Evolutionary conservation across 768 basidiomycete genomes (phyloP).

Genomic region (Kwoniella sp.): DNA sequence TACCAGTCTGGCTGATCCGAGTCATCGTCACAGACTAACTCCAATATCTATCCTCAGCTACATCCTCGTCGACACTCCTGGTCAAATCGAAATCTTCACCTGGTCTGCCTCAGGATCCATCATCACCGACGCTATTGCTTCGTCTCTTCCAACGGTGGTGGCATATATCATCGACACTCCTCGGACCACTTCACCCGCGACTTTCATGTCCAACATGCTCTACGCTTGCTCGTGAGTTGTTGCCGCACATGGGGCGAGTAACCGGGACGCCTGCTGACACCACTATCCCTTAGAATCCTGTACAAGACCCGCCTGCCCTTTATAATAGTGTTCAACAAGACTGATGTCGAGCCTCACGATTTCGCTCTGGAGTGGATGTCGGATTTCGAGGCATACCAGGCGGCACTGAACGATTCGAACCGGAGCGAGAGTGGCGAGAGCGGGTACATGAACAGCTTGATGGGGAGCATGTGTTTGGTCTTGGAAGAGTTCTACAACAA

Average conservation of each 20-base stretch:
- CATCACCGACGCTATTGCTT: slow-evolving; percentile 94
- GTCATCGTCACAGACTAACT: background rate
- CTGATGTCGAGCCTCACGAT: slow-evolving; percentile 79
- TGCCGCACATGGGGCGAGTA: no score
- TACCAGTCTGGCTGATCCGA: background rate
- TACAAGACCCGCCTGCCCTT: slow-evolving; percentile 98
- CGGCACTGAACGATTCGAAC: slow-evolving; percentile 70
- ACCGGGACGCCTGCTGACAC: background rate
- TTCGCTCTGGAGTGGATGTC: slow-evolving; percentile 98
- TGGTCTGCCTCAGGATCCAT: slow-evolving; percentile 99
- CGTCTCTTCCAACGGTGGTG: slow-evolving; percentile 85
- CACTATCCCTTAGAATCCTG: slow-evolving; percentile 63
- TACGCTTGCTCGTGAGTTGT: slow-evolving; percentile 86
- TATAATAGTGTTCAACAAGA: slow-evolving; percentile 98
- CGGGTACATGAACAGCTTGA: slow-evolving; percentile 96
- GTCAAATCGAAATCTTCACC: slow-evolving; percentile 99
- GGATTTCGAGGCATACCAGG: slow-evolving; percentile 94
- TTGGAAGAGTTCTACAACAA: slow-evolving; percentile 98
- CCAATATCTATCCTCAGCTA: slow-evolving; percentile 57
- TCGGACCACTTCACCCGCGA: slow-evolving; percentile 79
- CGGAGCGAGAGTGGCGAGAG: slow-evolving; percentile 65
- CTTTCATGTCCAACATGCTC: slow-evolving; percentile 99
- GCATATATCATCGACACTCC: slow-evolving; percentile 98
- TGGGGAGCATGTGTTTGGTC: slow-evolving; percentile 98
- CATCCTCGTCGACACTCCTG: slow-evolving; percentile 92